Evolutionary conservation across 1,284 basidiomycete genomes (phyloP).

Genomic region (Abortiporus biennis): DNA sequence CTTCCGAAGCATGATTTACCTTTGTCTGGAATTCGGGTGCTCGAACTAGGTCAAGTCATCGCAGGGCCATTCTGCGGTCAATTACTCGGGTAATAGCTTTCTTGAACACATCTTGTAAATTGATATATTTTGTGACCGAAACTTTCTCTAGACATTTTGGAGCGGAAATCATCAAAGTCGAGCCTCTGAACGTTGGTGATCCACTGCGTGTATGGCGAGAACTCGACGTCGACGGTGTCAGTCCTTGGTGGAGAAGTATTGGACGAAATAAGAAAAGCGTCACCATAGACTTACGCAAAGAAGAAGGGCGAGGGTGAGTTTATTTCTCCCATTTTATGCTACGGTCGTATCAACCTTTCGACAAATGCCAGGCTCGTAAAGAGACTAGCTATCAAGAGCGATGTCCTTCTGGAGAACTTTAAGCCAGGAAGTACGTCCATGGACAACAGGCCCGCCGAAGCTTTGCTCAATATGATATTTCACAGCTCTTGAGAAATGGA

Average conservation of each 20-base stretch:
- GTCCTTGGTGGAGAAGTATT: constrained; percentile 68
- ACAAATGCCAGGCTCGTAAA: constrained; percentile 52
- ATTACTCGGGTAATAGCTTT: constrained; percentile 45
- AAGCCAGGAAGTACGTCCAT: constrained; percentile 58
- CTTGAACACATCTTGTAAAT: neutral
- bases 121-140: neutral
- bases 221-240: constrained; percentile 60
- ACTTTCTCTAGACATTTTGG: constrained; percentile 49
- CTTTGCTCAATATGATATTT: constrained; percentile 1
- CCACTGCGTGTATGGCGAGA: constrained; percentile 69
- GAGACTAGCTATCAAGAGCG: constrained; percentile 50
- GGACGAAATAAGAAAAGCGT: constrained; percentile 69
- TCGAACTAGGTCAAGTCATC: constrained; percentile 65
- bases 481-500: constrained; percentile 64
- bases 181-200: constrained; percentile 55
- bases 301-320: constrained; percentile 55
- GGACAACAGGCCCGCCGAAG: constrained; percentile 2
- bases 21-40: constrained; percentile 54
- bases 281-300: constrained; percentile 55
- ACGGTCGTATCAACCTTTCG: no score
- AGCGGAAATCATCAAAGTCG: constrained; percentile 66
- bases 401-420: constrained; percentile 67
- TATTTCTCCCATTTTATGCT: no score
- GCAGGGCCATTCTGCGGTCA: constrained; percentile 71
- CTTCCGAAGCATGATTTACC: no score